A percentile compares a stretch with the other conserved stretches of the same genome.
Evolutionary conservation across 129 eudicot species (phyloP).

Genomic region (Centrapalus pauciflorus): DNA sequence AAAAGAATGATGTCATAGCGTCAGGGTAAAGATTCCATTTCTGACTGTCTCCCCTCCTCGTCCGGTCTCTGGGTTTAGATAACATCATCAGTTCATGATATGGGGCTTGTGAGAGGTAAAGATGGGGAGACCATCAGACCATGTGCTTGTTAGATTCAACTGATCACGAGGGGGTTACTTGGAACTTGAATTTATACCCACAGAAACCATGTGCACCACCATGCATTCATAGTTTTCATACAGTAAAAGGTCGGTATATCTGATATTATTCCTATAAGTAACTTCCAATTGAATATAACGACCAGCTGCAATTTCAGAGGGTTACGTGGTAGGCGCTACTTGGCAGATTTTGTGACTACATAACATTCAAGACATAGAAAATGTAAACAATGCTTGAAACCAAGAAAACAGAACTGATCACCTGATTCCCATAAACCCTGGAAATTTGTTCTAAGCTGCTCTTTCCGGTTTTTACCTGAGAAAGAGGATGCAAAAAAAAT

Average conservation of each 20-base stretch:
- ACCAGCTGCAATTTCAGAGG: neutral
- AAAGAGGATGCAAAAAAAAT: neutral
- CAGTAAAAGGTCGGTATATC: neutral
- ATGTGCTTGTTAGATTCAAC: neutral
- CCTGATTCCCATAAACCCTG: conserved; percentile 97
- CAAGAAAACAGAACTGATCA: neutral
- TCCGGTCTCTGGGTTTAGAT: neutral
- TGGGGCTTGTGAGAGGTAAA: neutral
- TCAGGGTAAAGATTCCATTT: no score
- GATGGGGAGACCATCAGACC: no score
- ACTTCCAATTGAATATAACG: neutral
- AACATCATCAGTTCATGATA: neutral
- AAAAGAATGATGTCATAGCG: neutral
- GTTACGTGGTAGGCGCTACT: neutral
- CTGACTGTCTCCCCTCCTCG: no score
- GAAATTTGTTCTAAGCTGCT: conserved; percentile 98
- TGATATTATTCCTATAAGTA: neutral
- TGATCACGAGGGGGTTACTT: neutral
- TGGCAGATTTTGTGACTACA: neutral
- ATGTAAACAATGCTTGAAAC: neutral
- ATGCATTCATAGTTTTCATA: neutral
- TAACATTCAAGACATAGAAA: neutral
- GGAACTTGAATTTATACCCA: neutral
- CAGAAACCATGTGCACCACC: neutral
- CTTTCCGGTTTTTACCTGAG: conserved; percentile 78